Base-by-base conservation (phyloP, 2,329 filamentous ascomycete genomes). In the Pezicula rhizophila region DNA sequence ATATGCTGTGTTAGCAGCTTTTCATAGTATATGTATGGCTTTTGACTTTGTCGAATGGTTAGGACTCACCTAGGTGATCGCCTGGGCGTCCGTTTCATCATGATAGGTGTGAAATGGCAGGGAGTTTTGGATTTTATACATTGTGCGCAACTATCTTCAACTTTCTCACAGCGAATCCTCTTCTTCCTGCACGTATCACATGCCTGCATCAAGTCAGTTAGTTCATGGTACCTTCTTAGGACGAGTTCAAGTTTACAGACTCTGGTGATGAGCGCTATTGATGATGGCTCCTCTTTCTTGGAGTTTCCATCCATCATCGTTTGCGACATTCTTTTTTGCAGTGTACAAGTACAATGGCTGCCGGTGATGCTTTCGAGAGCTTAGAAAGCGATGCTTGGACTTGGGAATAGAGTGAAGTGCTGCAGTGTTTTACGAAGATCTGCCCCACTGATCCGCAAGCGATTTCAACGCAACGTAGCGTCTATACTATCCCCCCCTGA, bases 131-230 rank as follows among this genome's bases (percentile, higher is more conserved):
- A 41, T 38, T 54, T 59, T 17, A 49, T 57, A 47, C 56, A 60
- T 35, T 59, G 57, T 17, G 44, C 40, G 46, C 58, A 60, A 8
- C 50, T 51, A 40, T 54, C 41, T 2, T n/a, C 28, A 18, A 52
- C 56, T 7, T 51, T 48, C 8, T 54, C 47, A 44, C 58, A 60
- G 8, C 57, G 51, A 31, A 56, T 60, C 49, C 60, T 60, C 37
- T 60, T 59, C 44, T 54, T 57, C 11, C 57, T 52, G 33, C 57
- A 60, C 44, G 42, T 43, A 33, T 60, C 56, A 38, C 57, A 60
- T 2, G 51, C 53, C 49, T 56, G 23, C 3, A 33, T 5, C 33
- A 35, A 35, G n/a, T 15, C 42, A 44, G 23, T 31, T 5, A 23
- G 20, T 23, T 35, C 31, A 44, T 33, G 25, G 33, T 7, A 35